Evolutionary conservation across 805 yeast genomes (phyloP).

Genomic region (Metschnikowia corniflorae): DNA sequence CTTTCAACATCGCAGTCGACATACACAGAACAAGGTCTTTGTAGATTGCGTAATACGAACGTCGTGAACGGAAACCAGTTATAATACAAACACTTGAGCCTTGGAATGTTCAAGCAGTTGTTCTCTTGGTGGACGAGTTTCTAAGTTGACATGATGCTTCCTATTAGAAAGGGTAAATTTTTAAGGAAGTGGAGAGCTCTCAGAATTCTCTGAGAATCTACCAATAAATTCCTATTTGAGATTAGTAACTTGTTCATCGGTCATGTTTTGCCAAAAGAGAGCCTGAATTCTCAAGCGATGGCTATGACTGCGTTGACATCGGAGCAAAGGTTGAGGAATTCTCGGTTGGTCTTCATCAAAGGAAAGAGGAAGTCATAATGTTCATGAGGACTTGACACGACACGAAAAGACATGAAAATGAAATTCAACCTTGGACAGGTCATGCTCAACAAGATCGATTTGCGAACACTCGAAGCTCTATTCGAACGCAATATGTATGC

Average conservation of each 20-base stretch:
- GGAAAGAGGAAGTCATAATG: constrained; percentile 35
- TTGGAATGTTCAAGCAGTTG: constrained; percentile 64
- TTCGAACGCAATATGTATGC: constrained; percentile 35
- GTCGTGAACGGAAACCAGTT: constrained; percentile 38
- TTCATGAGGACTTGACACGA: constrained; percentile 44
- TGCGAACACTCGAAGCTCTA: constrained; percentile 51
- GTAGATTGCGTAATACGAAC: too few relatives aligned
- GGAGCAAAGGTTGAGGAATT: constrained; percentile 42
- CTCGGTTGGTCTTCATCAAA: constrained; percentile 39
- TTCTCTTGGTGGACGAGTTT: constrained; percentile 85
- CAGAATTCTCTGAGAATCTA: constrained; percentile 75
- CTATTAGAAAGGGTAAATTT: constrained; percentile 75
- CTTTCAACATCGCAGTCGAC: too few relatives aligned
- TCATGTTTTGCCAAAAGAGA: constrained; percentile 61
- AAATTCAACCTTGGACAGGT: constrained; percentile 67
- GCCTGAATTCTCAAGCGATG: constrained; percentile 33
- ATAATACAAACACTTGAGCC: constrained; percentile 75
- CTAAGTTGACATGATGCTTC: constrained; percentile 72
- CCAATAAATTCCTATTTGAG: constrained; percentile 76
- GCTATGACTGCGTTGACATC: constrained; percentile 63
- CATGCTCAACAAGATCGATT: constrained; percentile 51
- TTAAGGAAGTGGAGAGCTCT: constrained; percentile 50
- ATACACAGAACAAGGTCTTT: too few relatives aligned
- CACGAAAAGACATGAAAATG: constrained; percentile 52
- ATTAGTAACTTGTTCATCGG: constrained; percentile 71